Evolutionary conservation across 257 asterid genomes (phyloP), one percentile per base, ranked within the genome.

Genomic region (Solanum gracilifrons): DNA sequence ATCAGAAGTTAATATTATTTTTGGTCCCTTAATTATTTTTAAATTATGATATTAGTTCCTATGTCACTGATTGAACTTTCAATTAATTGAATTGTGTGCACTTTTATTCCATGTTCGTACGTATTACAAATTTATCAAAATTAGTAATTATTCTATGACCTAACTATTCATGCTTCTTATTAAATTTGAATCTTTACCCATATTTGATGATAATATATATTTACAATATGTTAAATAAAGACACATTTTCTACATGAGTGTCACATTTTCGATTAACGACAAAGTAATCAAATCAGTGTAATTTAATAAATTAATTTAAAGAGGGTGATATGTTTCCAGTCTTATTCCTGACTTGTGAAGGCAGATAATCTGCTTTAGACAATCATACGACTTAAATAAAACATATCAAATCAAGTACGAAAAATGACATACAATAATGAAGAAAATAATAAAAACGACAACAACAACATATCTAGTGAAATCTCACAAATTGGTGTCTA

Each of bases 401-500:
- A 55, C 5, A 55, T 55, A 55, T 18, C n/a, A 16, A 20, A 55
- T 55, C n/a, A 55, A 55, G n/a, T 55, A 7, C 6, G 7, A 36
- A 13, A 46, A 46, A 13, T 4, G 18, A 13, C 6, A 46, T 13
- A 46, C 6, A 46, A 4, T 15, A 13, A 46, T 13, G 18, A 46
- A 13, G 2, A 46, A 46, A 15, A 46, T 46, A 15, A 12, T 11
- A 43, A 4, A 43, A 10, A 41, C 15, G 13, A 43, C 51, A 12
- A 43, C 16, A 43, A 39, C 46, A 39, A 41, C 13, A 36, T 55
- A 18, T 6, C 10, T 3, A 18, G 25, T 55, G 25, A 55, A 55
- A 20, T 55, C 5, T 0, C 64, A 55, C 1, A 55, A 55, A 20
- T 0, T 6, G 2, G 2, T 1, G 25, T 18, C 25, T 20, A 0